Base-by-base conservation (phyloP, 257 asterid genomes). In the Nicotiana obtusifolia region DNA sequence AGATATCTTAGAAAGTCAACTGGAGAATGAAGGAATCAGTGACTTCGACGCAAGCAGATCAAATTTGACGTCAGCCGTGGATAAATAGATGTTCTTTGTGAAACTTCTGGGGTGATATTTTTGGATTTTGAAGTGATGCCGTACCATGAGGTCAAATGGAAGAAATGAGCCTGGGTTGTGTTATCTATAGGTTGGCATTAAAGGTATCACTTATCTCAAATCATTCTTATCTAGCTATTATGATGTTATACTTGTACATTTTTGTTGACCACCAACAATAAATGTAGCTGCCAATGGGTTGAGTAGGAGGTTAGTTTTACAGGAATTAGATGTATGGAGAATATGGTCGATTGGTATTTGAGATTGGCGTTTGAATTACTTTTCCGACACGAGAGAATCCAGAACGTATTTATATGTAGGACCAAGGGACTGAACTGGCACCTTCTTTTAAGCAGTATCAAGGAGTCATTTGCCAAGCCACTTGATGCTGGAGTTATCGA, bases 1-100 rank as follows among this genome's bases (percentile, higher is more conserved):
- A 69, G 93, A 88, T 33, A 80, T 81, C 79, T 85, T 90, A 85
- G 93, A 92, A 76, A 84, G 87, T 69, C 91, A 84, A 84, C 57
- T 88, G 88, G 84, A 56, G 77, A 85, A 0, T 82, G 83, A 81
- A 85, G 83, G 66, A 65, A 73, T 73, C 41, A 73, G 24, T 49
- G 79, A 49, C 62, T 49, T 14, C 24, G 88, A 83, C 68, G 87
- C 86, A 64, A 57, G 22, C 11, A 24, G 84, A 20, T 86, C 87
- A 76, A 92, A 89, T 79, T 84, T 88, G 64, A 86, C 93, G 1
- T 62, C 86, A 30, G 81, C 67, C 9, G 81, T 62, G 54, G 88
- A 87, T 76, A 78, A 89, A 56, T 89, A 85, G 87, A 83, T 80
- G 53, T 26, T 56, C 65, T 49, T 14, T 4, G 54, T 60, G 54